phyloP scores from a whole-genome alignment of 306 rosid species.

The Oemleria cerasiformis region DNA sequence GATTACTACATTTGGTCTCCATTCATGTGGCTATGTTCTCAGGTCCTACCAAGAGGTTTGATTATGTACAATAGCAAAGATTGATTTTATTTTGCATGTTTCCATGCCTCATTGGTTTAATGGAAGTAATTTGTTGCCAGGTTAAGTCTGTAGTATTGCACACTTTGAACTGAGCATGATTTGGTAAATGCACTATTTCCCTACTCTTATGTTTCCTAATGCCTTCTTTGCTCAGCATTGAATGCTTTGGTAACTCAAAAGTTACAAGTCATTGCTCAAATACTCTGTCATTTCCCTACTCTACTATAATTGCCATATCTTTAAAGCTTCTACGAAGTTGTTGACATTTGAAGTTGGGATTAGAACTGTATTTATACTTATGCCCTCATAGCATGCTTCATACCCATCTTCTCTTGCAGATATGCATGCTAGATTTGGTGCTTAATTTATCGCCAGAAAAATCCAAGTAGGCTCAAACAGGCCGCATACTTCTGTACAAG shows the following conservation, averaged over 20 bases:
- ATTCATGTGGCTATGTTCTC: constrained; percentile 85
- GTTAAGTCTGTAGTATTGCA: constrained; percentile 93
- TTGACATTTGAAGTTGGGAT: neutral
- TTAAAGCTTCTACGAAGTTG: neutral
- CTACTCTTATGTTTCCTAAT: constrained; percentile 5
- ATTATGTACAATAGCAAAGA: constrained; percentile 16
- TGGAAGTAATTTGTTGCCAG: constrained; percentile 40
- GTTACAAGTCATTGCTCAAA: too few relatives aligned
- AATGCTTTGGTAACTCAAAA: too few relatives aligned
- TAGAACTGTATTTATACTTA: neutral
- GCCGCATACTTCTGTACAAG: constrained; percentile 90
- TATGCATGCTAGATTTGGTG: constrained; percentile 81
- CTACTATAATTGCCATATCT: neutral
- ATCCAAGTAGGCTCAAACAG: constrained; percentile 80
- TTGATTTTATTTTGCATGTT: constrained; percentile 12
- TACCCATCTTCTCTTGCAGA: constrained; percentile 51
- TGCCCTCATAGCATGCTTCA: constrained; percentile 24
- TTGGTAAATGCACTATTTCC: constrained; percentile 55
- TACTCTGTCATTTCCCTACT: too few relatives aligned
- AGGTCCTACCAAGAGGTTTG: constrained; percentile 95
- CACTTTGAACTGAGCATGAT: constrained; percentile 85
- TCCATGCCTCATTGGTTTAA: constrained; percentile 14
- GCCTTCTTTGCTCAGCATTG: too few relatives aligned
- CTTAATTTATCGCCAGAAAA: constrained; percentile 70
- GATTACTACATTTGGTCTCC: constrained; percentile 75